phyloP scores from a whole-genome alignment of 2,329 filamentous ascomycete genomes.

The Zymoseptoria brevis region DNA sequence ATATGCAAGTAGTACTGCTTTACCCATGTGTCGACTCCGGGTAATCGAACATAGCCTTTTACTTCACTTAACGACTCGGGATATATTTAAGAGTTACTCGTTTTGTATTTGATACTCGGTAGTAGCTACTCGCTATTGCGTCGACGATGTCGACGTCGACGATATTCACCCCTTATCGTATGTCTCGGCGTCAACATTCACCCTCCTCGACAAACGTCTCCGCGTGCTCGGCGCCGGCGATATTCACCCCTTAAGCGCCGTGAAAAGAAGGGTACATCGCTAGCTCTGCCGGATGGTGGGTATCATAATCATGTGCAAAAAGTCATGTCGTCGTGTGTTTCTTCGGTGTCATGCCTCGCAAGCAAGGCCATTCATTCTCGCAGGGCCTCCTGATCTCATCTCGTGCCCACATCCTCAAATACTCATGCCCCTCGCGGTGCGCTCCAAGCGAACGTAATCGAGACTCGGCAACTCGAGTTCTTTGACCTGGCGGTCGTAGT shows the following conservation, averaged over 20 bases:
- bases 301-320: neutral
- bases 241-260: neutral
- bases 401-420: slow-evolving; percentile 3
- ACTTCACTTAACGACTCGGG: neutral
- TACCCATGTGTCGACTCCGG: too few relatives aligned
- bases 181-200: neutral
- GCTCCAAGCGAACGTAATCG: slow-evolving; percentile 14
- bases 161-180: neutral
- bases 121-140: neutral
- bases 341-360: neutral
- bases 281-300: neutral
- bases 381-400: neutral
- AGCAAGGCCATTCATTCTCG: too few relatives aligned
- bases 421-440: slow-evolving; percentile 9
- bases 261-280: neutral
- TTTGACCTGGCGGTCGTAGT: slow-evolving; percentile 24
- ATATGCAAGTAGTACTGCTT: neutral
- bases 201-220: neutral
- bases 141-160: too few relatives aligned
- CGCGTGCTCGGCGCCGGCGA: neutral
- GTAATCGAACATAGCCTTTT: neutral
- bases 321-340: neutral
- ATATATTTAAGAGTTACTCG: neutral
- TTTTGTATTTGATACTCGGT: neutral
- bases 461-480: slow-evolving; percentile 13